A percentile compares a stretch with the other conserved stretches of the same genome.
Conservation (phyloP, 441 rosid species). For the Populus tomentosa region DNA sequence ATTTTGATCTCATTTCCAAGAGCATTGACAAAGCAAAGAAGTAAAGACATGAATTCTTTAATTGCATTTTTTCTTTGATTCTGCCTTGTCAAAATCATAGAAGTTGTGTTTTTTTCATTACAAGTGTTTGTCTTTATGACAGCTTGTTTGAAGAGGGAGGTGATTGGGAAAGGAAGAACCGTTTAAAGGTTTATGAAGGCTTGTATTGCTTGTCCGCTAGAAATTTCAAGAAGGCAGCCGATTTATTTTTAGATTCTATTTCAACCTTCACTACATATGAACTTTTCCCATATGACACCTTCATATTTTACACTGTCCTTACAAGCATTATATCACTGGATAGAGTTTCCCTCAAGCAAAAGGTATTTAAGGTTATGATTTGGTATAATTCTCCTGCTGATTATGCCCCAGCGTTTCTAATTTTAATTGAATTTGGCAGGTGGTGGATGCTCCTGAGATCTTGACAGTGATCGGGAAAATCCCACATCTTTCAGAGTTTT, state of each 20-base stretch:
- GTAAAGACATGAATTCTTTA: constrained; percentile 27
- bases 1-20: constrained; percentile 86
- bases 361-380: constrained; percentile 43
- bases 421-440: constrained; percentile 44
- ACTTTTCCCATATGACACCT: constrained; percentile 89
- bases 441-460: constrained; percentile 99
- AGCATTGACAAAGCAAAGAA: constrained; percentile 96
- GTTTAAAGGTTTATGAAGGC: constrained; percentile 97
- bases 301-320: constrained; percentile 92
- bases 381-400: not conserved
- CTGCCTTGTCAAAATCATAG: not conserved
- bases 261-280: constrained; percentile 99
- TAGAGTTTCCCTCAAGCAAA: constrained; percentile 94
- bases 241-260: constrained; percentile 87
- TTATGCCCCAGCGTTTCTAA: not conserved
- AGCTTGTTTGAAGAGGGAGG: constrained; percentile 99
- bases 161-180: constrained; percentile 99
- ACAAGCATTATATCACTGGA: constrained; percentile 94
- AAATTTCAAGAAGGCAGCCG: constrained; percentile 87
- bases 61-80: constrained; percentile 3
- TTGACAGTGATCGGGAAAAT: constrained; percentile 93
- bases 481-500: constrained; percentile 79
- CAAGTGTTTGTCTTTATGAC: constrained; percentile 15
- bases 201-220: constrained; percentile 89
- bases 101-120: not conserved